Percentiles rank a stretch among this genome's conserved stretches.
Conservation (phyloP, 192 early-diverging fungal species). For the Coemansia javaensis region DNA sequence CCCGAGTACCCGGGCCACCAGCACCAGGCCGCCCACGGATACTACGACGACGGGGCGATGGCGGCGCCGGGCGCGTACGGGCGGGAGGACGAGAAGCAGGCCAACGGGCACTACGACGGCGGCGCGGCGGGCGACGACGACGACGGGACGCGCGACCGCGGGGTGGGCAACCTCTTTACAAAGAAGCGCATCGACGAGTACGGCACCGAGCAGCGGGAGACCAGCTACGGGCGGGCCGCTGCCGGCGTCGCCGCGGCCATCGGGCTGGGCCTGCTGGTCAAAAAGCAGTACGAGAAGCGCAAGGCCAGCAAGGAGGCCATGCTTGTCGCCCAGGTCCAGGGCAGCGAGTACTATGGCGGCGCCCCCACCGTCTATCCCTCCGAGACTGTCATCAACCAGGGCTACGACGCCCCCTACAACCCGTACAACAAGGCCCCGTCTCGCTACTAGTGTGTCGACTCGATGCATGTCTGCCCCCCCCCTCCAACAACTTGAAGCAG, state of each 20-base stretch:
- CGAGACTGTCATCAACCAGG: too few species aligned
- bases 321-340: too few species aligned
- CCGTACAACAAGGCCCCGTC: too few species aligned
- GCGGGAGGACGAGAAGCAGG: neutral
- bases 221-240: constrained; percentile 5
- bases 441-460: too few species aligned
- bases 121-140: too few species aligned
- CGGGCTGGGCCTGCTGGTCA: neutral
- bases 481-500: too few species aligned
- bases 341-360: too few species aligned
- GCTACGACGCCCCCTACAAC: too few species aligned
- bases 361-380: too few species aligned
- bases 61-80: too few species aligned
- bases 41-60: neutral
- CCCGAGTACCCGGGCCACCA: too few species aligned
- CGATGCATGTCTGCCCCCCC: too few species aligned
- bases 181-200: constrained; percentile 26
- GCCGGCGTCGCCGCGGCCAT: neutral
- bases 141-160: constrained; percentile 32
- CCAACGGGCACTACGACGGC: neutral
- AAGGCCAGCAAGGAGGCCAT: neutral
- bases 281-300: constrained; percentile 5
- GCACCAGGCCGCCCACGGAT: neutral
- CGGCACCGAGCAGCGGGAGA: constrained; percentile 7
- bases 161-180: constrained; percentile 29